Base-by-base conservation (phyloP, 768 basidiomycete genomes). In the Suillus discolor region DNA sequence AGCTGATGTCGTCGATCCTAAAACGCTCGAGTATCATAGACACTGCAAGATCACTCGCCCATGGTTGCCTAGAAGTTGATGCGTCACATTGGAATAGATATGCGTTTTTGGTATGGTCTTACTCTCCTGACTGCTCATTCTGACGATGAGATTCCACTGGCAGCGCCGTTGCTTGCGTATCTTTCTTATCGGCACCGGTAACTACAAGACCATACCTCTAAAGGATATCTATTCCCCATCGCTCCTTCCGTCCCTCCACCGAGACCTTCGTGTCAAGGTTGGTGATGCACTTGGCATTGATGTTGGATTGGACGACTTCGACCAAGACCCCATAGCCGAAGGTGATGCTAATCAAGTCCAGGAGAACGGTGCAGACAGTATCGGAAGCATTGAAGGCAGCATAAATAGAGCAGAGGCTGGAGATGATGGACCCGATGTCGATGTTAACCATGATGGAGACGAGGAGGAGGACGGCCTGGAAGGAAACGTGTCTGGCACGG, bases 21-120 rank as follows among this genome's bases (percentile, higher is more conserved):
- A 66, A 47, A 47, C 8, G 49, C 39, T 25, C 41, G 31, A 65
- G 47, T n/a, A 65, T 65, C n/a, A 59, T 65, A 25, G 64, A 65
- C 5, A 38, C 57, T 7, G 18, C 57, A 5, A 57, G 57, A 31
- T 39, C 28, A 20, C 36, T 54, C 4, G 9, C 45, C 2, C 45
- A 47, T 47, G 45, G 45, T 11, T 55, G 63, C 45, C 39, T 64
- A 38, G 63, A 64, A 39, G 51, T 64, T 12, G 51, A 41, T 23
- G 7, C 55, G 20, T 59, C n/a, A 3, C 53, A 64, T 45, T 64
- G 63, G 63, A 64, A 31, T 41, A 41, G 55, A 44, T 64, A 41
- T 31, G 55, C 63, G 3, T 57, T 64, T 53, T 57, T 64, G 63
- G 63, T 64, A 59, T 44, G 31, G 57, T 8, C 18, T 41, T 13